Conservation (phyloP, 228 moss, liverwort and hornwort species). For the Sphagnum magellanicum region DNA sequence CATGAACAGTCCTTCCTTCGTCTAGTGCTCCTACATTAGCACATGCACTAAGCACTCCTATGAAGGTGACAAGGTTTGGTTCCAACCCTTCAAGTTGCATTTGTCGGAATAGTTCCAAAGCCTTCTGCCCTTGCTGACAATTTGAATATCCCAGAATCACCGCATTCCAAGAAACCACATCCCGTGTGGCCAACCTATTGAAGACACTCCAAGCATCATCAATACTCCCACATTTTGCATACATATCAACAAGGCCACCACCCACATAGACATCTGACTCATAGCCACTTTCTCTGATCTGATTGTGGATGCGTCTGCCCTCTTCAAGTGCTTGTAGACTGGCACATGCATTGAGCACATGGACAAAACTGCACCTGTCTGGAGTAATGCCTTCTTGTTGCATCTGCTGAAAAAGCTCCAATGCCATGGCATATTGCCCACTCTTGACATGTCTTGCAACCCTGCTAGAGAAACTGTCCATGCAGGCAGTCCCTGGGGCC, state of each 20-base stretch:
- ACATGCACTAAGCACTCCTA: slow-evolving; percentile 1
- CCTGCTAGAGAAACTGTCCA: background rate
- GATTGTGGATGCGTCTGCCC: background rate
- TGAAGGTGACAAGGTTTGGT: background rate
- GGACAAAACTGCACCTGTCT: background rate
- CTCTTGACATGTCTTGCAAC: background rate
- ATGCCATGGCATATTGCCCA: background rate
- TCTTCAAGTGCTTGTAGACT: background rate
- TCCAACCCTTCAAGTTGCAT: background rate
- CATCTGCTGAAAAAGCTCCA: slow-evolving; percentile 1
- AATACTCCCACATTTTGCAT: background rate
- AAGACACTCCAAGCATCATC: background rate
- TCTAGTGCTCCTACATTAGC: background rate
- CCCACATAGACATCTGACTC: background rate
- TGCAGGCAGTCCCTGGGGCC: background rate
- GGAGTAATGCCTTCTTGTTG: background rate
- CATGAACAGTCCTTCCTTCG: background rate
- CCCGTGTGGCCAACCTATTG: background rate
- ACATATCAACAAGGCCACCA: background rate
- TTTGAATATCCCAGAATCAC: background rate
- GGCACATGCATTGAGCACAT: background rate
- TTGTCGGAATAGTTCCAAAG: background rate
- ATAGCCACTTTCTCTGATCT: background rate
- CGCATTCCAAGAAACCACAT: slow-evolving; percentile 2
- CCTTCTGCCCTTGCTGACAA: background rate